Evolutionary conservation across 257 asterid species (phyloP), one percentile per base, ranked within the genome.

Genomic region (Ilex asprella): DNA sequence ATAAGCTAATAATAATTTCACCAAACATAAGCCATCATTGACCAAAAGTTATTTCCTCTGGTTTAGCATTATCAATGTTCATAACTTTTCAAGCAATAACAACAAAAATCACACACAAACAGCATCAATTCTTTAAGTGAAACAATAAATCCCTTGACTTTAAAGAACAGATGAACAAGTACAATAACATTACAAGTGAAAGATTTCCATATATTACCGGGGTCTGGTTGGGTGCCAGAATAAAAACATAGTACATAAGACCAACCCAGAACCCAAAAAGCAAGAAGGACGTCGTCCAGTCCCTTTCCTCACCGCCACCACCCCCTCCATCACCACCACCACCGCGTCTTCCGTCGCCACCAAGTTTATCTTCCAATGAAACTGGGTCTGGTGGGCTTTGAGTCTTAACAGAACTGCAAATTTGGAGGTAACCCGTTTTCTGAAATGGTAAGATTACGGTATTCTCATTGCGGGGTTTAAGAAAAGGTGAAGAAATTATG

Each of bases 231-330:
- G 96, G 97, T 15, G 97, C 84, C 58, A 92, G 89, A 67, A 79
- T 57, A 86, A 76, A 68, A 60, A 85, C 86, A 60, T 92, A 92
- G 80, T 83, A 89, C 82, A 92, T 77, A 55, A 92, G 76, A 31
- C 88, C 96, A 70, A 80, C 80, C 94, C 95, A 92, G 73, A 92
- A 81, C 55, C 71, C 77, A 74, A 85, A 79, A 56, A 89, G 83
- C 82, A 85, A 72, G 52, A 87, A 63, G 74, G 99, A 92, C 61
- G 94, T 80, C 72, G 96, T 89, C 97, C 97, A 79, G 64, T 84
- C 96, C 83, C 89, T 85, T 65, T 70, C 92, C 61, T 71, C 89
- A 43, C 75, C 93, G 4, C 69, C 85, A 8, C 62, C 65, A n/a
- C 72, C 79, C 5, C 67, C 75, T 11, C 32, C 63, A 29, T 61